phyloP scores from a whole-genome alignment of 2,329 filamentous ascomycete genomes.

The Chrysoporthe deuterocubensis region DNA sequence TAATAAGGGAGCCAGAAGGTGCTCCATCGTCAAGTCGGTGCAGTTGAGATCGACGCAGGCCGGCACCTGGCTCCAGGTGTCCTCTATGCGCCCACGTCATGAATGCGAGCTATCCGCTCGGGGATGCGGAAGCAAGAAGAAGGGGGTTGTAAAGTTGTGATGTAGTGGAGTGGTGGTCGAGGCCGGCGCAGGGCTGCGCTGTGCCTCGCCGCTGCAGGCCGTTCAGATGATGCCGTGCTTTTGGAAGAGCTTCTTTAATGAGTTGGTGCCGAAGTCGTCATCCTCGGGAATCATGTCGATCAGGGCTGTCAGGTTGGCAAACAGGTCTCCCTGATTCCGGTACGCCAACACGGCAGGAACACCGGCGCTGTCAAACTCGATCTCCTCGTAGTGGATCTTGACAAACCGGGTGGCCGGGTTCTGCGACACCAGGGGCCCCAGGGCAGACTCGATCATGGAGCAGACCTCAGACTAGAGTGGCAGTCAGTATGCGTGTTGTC shows the following conservation, averaged over 20 bases:
- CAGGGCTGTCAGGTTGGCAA: constrained; percentile 86
- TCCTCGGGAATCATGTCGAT: constrained; percentile 82
- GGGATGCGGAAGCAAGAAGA: background rate
- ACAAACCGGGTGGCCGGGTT: constrained; percentile 81
- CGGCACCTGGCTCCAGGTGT: background rate
- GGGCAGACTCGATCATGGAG: constrained; percentile 75
- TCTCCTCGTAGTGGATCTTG: constrained; percentile 88
- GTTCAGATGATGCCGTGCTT: constrained; percentile 56
- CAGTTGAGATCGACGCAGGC: background rate
- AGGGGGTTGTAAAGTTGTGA: background rate
- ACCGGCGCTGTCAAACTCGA: constrained; percentile 88
- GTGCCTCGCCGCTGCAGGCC: background rate
- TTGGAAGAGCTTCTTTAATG: constrained; percentile 56
- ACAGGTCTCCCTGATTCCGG: constrained; percentile 82
- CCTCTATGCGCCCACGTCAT: background rate
- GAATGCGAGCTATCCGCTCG: background rate
- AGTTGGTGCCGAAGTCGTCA: constrained; percentile 59
- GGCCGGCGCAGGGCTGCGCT: constrained; percentile 8
- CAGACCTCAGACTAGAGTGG: constrained; percentile 73
- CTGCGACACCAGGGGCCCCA: constrained; percentile 73
- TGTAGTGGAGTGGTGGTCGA: constrained; percentile 8
- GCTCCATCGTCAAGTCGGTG: background rate
- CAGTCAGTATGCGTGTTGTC: background rate
- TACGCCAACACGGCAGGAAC: constrained; percentile 91
- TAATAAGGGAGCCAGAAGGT: background rate